A percentile compares a stretch with the other conserved stretches of the same genome.
These are phyloP conservation scores for Vitis amurensis DNA, from an alignment of 164 flowering plant genomes.

Conservation along the genomic window DNA sequence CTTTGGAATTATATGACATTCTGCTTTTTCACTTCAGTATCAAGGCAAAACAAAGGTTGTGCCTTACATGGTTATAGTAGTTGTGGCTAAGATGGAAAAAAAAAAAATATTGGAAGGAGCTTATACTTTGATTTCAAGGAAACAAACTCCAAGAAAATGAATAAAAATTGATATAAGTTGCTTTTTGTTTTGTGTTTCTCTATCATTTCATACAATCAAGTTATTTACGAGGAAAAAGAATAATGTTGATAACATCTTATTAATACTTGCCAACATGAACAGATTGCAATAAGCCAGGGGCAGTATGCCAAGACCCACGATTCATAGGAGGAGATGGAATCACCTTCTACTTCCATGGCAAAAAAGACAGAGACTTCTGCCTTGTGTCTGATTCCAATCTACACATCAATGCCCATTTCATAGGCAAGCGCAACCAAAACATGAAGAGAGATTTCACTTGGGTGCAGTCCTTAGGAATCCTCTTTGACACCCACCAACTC, in stretches of 20 bases:
- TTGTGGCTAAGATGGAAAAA: no score
- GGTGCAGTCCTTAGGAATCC: slow-evolving; percentile 56
- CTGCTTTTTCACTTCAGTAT: no score
- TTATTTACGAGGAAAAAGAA: not conserved
- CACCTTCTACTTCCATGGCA: slow-evolving; percentile 63
- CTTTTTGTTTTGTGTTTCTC: no score
- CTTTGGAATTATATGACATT: not conserved
- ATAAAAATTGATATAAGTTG: no score
- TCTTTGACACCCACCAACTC: slow-evolving; percentile 46
- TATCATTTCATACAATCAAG: no score
- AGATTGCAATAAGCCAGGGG: slow-evolving; percentile 52
- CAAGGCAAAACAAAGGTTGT: no score
- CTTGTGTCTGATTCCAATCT: slow-evolving; percentile 46
- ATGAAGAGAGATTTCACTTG: slow-evolving; percentile 67
- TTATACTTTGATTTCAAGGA: no score
- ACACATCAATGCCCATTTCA: slow-evolving; percentile 66
- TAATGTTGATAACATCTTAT: not conserved
- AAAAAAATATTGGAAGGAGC: no score
- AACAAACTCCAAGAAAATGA: no score
- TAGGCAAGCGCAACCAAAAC: slow-evolving; percentile 35
- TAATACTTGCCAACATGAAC: not conserved
- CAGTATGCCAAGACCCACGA: slow-evolving; percentile 57
- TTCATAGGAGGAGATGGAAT: slow-evolving; percentile 55
- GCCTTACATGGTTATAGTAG: no score
- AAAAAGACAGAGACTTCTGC: slow-evolving; percentile 48